These are phyloP conservation scores for Flaveria sonorensis DNA, from an alignment of 129 eudicot species.

Conservation along the genomic window DNA sequence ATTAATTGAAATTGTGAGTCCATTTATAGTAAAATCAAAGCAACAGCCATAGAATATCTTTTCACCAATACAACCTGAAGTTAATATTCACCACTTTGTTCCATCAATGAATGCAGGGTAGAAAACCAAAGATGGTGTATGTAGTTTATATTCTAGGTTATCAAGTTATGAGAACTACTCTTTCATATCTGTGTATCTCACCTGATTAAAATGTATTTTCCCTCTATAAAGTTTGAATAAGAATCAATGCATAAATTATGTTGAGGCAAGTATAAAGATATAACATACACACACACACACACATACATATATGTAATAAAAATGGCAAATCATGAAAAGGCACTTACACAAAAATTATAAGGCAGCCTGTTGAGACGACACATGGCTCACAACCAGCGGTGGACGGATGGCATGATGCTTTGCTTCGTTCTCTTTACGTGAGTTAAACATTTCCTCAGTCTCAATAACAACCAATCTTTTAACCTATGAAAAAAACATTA, in stretches of 20 bases:
- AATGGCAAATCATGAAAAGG: neutral
- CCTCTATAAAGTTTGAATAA: neutral
- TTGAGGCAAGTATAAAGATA: neutral
- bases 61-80: neutral
- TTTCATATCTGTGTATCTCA: neutral
- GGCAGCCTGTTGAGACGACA: conserved; percentile 43
- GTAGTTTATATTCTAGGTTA: conserved; percentile 8
- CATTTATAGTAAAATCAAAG: neutral
- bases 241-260: neutral
- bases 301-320: neutral
- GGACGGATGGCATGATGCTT: conserved; percentile 71
- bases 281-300: too few species aligned
- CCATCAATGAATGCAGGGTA: neutral
- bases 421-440: conserved; percentile 69
- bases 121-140: neutral
- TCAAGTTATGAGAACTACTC: neutral
- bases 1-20: neutral
- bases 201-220: neutral
- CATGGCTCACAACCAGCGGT: conserved; percentile 75
- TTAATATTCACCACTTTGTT: conserved; percentile 12
- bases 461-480: conserved; percentile 86
- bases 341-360: conserved; percentile 33
- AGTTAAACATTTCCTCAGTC: conserved; percentile 91
- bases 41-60: neutral
- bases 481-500: conserved; percentile 44